Percentiles rank a stretch among this genome's conserved stretches.
These are phyloP conservation scores for Hortaea werneckii DNA, from an alignment of 2,329 filamentous ascomycete species.

Conservation along the genomic window DNA sequence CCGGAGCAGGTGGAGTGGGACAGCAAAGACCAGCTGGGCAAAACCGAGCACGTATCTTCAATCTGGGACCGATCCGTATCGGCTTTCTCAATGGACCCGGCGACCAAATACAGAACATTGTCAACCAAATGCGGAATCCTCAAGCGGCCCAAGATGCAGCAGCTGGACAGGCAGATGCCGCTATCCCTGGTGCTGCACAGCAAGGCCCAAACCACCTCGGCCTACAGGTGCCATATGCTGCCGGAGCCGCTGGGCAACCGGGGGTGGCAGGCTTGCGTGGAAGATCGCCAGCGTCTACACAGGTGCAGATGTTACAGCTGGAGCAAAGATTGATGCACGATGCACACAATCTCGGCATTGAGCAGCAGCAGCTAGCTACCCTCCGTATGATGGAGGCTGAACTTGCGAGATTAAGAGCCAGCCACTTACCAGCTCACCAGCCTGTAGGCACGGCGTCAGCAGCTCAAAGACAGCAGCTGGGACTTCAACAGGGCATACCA, in stretches of 20 bases:
- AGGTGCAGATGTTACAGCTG: constrained; percentile 53
- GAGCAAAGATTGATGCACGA: constrained; percentile 62
- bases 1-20: background rate
- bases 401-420: constrained; percentile 51
- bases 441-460: constrained; percentile 8
- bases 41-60: constrained; percentile 44
- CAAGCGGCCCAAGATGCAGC: constrained; percentile 7
- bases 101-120: constrained; percentile 33
- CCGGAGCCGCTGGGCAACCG: constrained; percentile 1
- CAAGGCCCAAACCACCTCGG: constrained; percentile 27
- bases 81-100: constrained; percentile 55
- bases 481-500: constrained; percentile 4
- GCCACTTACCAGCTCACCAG: constrained; percentile 14
- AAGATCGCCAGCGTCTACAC: constrained; percentile 32
- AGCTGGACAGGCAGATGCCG: constrained; percentile 2
- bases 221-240: constrained; percentile 14
- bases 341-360: constrained; percentile 50
- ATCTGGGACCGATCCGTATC: constrained; percentile 64
- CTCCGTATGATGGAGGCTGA: constrained; percentile 60
- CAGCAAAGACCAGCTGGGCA: constrained; percentile 26
- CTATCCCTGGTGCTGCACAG: constrained; percentile 18
- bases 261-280: constrained; percentile 2
- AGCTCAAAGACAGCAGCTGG: constrained; percentile 10
- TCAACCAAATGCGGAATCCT: constrained; percentile 19
- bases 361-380: constrained; percentile 58